These are phyloP conservation scores for Raphanus hybrid DNA, from an alignment of 441 rosid species.

Conservation along the genomic window DNA sequence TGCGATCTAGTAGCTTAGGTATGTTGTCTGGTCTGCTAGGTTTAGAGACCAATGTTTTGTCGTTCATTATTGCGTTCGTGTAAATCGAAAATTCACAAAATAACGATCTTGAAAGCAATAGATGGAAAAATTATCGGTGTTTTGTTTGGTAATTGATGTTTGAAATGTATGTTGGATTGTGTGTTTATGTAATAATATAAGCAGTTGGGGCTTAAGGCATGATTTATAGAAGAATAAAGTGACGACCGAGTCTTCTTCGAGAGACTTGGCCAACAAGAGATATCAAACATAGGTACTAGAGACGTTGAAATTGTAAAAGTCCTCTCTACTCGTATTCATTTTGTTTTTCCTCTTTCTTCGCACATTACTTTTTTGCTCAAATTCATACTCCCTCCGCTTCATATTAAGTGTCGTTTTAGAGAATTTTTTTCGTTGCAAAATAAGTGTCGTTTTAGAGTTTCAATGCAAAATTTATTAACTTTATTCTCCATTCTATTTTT, in stretches of 20 bases:
- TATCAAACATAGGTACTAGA: conserved; percentile 11
- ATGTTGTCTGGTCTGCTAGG: not conserved
- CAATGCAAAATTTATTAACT: no score
- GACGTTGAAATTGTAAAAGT: conserved; percentile 1
- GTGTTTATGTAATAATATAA: conserved; percentile 22
- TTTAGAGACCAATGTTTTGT: conserved; percentile 3
- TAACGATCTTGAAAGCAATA: conserved; percentile 13
- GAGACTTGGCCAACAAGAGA: conserved; percentile 26
- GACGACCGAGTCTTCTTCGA: conserved; percentile 26
- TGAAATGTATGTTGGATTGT: conserved; percentile 6
- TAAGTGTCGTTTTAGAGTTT: no score
- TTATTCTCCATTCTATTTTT: no score
- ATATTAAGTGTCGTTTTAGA: no score
- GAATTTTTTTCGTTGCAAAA: no score
- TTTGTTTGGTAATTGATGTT: not conserved
- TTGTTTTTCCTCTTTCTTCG: not conserved
- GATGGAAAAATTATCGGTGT: not conserved
- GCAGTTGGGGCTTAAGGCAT: not conserved
- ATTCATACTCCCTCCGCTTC: no score
- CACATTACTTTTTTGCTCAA: conserved; percentile 1
- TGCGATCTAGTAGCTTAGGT: not conserved
- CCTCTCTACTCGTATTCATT: not conserved
- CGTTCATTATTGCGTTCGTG: conserved; percentile 10
- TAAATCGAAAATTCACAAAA: conserved; percentile 11
- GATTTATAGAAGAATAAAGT: not conserved